phyloP scores from a whole-genome alignment of 768 basidiomycete genomes.

The Trametes maxima region DNA sequence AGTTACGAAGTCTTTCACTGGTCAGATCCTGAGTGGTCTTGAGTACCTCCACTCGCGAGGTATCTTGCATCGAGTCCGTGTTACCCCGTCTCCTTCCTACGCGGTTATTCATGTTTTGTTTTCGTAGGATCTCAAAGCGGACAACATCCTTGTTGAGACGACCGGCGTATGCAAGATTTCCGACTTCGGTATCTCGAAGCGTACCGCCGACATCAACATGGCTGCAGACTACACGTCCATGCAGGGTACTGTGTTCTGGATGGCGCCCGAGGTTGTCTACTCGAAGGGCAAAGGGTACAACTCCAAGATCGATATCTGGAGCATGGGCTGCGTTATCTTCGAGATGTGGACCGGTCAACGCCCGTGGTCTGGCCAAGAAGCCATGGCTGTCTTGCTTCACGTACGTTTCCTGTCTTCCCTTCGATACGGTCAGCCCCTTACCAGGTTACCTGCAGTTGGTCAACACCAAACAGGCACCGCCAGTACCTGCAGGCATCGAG shows the following conservation, averaged over 20 bases:
- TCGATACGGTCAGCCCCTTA: neutral
- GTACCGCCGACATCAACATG: constrained; percentile 82
- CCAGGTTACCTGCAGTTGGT: constrained; percentile 59
- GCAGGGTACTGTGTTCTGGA: constrained; percentile 99
- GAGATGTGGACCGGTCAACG: constrained; percentile 99
- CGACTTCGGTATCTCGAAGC: constrained; percentile 98
- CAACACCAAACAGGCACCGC: constrained; percentile 82
- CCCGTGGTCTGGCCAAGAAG: constrained; percentile 92
- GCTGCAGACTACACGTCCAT: constrained; percentile 88
- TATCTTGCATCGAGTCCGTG: constrained; percentile 85
- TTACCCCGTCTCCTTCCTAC: neutral
- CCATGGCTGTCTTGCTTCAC: constrained; percentile 93
- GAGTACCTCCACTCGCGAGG: constrained; percentile 91
- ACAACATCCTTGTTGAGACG: constrained; percentile 96
- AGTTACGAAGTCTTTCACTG: constrained; percentile 90
- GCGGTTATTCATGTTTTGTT: neutral
- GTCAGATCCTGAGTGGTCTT: constrained; percentile 88
- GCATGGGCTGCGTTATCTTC: constrained; percentile 95
- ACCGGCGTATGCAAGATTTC: constrained; percentile 95
- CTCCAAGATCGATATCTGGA: constrained; percentile 98
- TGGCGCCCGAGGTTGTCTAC: constrained; percentile 95
- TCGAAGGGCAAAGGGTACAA: constrained; percentile 90
- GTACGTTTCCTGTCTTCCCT: constrained; percentile 44
- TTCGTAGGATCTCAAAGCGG: constrained; percentile 89
- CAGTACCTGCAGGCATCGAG: constrained; percentile 81